Percentiles rank a stretch among this genome's conserved stretches.
phyloP scores from a whole-genome alignment of 352 stramenopile genomes.

The Phytophthora europaea region DNA sequence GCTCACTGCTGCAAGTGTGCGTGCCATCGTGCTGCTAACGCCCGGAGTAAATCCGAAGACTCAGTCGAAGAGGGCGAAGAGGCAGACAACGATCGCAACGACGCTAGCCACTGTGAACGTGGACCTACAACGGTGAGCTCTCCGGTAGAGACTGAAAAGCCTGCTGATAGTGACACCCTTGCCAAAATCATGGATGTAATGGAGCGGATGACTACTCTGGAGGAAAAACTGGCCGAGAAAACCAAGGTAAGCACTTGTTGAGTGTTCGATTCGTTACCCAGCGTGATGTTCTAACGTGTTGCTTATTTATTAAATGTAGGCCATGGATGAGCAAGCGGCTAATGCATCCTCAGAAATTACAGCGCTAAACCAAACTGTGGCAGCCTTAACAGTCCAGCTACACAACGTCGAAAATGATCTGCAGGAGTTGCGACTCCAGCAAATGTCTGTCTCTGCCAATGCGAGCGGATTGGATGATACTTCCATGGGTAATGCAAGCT shows the following conservation, averaged over 20 bases:
- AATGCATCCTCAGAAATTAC: slow-evolving; percentile 48
- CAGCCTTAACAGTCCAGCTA: slow-evolving; percentile 52
- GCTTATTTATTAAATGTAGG: slow-evolving; percentile 27
- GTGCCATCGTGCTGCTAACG: slow-evolving; percentile 39
- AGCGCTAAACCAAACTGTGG: slow-evolving; percentile 57
- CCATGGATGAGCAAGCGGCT: slow-evolving; percentile 45
- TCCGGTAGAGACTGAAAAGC: background rate
- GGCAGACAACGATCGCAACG: background rate
- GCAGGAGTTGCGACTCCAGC: slow-evolving; percentile 52
- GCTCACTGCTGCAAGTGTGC: slow-evolving; percentile 53
- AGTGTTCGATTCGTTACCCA: background rate
- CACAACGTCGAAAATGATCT: slow-evolving; percentile 55
- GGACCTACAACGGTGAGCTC: background rate
- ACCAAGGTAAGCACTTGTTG: slow-evolving; percentile 44
- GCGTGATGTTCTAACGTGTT: background rate
- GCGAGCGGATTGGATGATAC: slow-evolving; percentile 30
- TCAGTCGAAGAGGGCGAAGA: slow-evolving; percentile 9
- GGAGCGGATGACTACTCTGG: slow-evolving; percentile 51
- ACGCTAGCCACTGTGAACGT: background rate
- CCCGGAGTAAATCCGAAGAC: slow-evolving; percentile 10
- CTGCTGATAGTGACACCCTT: slow-evolving; percentile 16
- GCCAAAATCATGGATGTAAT: slow-evolving; percentile 40
- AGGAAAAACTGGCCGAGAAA: slow-evolving; percentile 54
- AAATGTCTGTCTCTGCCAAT: slow-evolving; percentile 24
- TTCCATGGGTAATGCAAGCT: slow-evolving; percentile 38